Evolutionary conservation across 169 alveolate genomes (phyloP), one percentile per base, ranked within the genome.

Genomic region (Cryptosporidium muris): DNA sequence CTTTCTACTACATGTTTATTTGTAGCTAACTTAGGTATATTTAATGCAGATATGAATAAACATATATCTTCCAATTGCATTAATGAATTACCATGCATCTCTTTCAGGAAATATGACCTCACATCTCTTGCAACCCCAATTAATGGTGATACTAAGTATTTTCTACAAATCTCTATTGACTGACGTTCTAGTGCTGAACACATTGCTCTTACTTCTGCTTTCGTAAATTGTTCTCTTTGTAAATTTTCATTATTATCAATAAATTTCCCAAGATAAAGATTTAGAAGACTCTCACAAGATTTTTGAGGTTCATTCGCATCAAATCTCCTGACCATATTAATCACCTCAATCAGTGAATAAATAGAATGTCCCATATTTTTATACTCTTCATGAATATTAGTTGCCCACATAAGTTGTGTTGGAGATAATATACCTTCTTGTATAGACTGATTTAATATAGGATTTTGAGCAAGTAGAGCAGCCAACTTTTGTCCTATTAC

Each of bases 391-490:
- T 74, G 60, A 40, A 74, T 74, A 42, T 74, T 74, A 36, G 54
- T 58, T 8, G 85, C 85, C 85, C 85, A 74, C 85, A 74, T 74
- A 34, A 74, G 62, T 34, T 74, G 85, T 12, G 85, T 74, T 6
- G 85, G 85, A 5, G 85, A 45, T 34, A 74, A 7, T 8, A 74
- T 58, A 1, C 85, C 85, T 12, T 74, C 85, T n/a, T 74, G 66
- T 8, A 74, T 14, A 2, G 85, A 74, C 40, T 74, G 85, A 64
- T 64, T 74, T 42, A 74, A 34, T 11, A 63, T 63, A 9, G 85
- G 85, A 42, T 74, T 68, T 34, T 47, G 54, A 11, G 9, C 25
- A 38, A 74, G 48, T 5, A 74, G 58, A 4, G 16, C 68, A 56
- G 85, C 85, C 58, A 74, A 36, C 42, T 74, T 74, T 37, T 74